Base-by-base conservation (phyloP, 2,329 filamentous ascomycete genomes). In the Fusarium pseudocircinatum region DNA sequence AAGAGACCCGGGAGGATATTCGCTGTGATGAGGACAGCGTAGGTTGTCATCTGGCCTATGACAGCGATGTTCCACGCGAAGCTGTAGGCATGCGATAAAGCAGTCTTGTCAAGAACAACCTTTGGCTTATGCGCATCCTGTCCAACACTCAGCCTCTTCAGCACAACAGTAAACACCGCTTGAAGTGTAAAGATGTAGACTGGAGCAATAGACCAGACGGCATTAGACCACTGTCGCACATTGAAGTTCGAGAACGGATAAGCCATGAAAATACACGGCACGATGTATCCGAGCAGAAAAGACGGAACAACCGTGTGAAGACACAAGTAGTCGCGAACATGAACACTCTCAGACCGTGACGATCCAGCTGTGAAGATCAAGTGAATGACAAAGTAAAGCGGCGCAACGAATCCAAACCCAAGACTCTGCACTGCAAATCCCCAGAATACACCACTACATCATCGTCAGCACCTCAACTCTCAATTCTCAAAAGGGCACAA, bases 31-130 rank as follows among this genome's bases (percentile, higher is more conserved):
- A 79, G 58, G 4, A 72, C 60, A 0, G 54, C 67, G 28, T 72
- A 67, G 2, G 77, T 79, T 4, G 60, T 39, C 49, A 79, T 69
- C 24, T 79, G 78, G 4, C 67, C 69, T 2, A 67, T 50, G 3
- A 79, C 78, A 22, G 76, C 78, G 2, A 73, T 39, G 26, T 75
- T 77, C 70, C 78, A 77, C 0, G 78, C 77, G 16, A 79, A 79
- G 0, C 75, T 60, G 24, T 79, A 79, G 0, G 72, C 75, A 30
- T 74, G 60, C 32, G 73, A 67, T 16, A 79, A 60, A 10, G 77
- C 77, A 13, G 52, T 43, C 34, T 70, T 64, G 13, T 79, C 73
- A 4, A 70, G 60, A 6, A 70, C 64, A 0, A 64, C 60, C 42
- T 60, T 69, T 30, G 75, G 39, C 32, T 60, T 73, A 7, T 64